Conservation (phyloP, 2,329 filamentous ascomycete species). For the Xylariaceae sp. region DNA sequence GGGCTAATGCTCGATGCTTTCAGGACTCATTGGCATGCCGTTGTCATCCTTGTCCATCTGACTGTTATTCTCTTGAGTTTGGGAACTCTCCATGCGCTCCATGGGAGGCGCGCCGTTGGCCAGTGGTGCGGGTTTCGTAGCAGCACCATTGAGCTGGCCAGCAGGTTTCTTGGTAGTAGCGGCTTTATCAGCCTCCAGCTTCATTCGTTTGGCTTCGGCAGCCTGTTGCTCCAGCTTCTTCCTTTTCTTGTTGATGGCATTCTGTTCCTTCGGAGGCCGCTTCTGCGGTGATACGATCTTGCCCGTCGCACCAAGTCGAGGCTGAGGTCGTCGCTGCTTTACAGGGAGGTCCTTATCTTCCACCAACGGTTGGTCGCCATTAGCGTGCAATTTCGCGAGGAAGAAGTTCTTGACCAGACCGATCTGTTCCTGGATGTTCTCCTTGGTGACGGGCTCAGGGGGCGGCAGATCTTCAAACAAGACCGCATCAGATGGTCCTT, state of each 20-base stretch:
- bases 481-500: slow-evolving; percentile 52
- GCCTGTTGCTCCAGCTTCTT: slow-evolving; percentile 67
- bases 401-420: slow-evolving; percentile 90
- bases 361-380: slow-evolving; percentile 73
- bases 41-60: slow-evolving; percentile 65
- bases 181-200: slow-evolving; percentile 36
- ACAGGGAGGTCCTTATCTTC: slow-evolving; percentile 93
- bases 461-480: slow-evolving; percentile 64
- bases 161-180: slow-evolving; percentile 49
- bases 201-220: slow-evolving; percentile 40
- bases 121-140: slow-evolving; percentile 35
- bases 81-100: slow-evolving; percentile 55
- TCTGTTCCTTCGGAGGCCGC: slow-evolving; percentile 73
- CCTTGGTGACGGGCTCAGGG: slow-evolving; percentile 71
- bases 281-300: slow-evolving; percentile 86
- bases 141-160: slow-evolving; percentile 31
- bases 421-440: slow-evolving; percentile 74
- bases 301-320: slow-evolving; percentile 63
- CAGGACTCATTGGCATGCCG: slow-evolving; percentile 73
- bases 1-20: slow-evolving; percentile 57
- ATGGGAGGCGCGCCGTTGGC: slow-evolving; percentile 41
- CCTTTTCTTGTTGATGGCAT: slow-evolving; percentile 80
- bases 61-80: slow-evolving; percentile 53
- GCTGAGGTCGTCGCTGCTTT: slow-evolving; percentile 76
- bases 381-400: slow-evolving; percentile 78